Evolutionary conservation across 306 rosid genomes (phyloP).

Genomic region (Pterocarpus macrocarpus): DNA sequence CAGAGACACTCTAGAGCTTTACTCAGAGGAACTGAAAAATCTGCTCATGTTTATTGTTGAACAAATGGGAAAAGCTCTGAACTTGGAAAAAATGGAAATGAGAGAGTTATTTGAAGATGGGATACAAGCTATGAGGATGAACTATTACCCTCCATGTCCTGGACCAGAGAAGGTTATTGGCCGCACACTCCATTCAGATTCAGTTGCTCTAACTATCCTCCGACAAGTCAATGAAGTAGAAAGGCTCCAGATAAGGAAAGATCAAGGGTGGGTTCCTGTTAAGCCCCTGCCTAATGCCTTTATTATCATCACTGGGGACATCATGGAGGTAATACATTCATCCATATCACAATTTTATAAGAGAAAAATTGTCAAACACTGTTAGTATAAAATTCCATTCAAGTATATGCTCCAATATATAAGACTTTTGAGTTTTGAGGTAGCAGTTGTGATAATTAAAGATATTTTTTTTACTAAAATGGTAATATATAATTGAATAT

Average conservation of each 20-base stretch:
- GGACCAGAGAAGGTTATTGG: slow-evolving; percentile 56
- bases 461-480: too few relatives aligned
- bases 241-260: slow-evolving; percentile 54
- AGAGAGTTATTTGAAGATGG: slow-evolving; percentile 50
- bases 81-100: slow-evolving; percentile 42
- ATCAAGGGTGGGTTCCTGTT: slow-evolving; percentile 51
- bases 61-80: slow-evolving; percentile 39
- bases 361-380: too few relatives aligned
- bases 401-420: too few relatives aligned
- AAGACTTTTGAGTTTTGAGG: too few relatives aligned
- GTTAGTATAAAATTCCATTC: too few relatives aligned
- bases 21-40: slow-evolving; percentile 35
- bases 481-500: too few relatives aligned
- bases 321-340: slow-evolving; percentile 38
- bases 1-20: slow-evolving; percentile 59
- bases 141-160: slow-evolving; percentile 62
- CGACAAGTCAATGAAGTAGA: slow-evolving; percentile 51
- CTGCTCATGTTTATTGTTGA: slow-evolving; percentile 28
- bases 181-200: slow-evolving; percentile 55
- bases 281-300: slow-evolving; percentile 54
- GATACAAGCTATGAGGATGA: slow-evolving; percentile 52
- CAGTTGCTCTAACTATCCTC: slow-evolving; percentile 47
- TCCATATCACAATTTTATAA: too few relatives aligned
- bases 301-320: slow-evolving; percentile 54
- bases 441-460: too few relatives aligned